Evolutionary conservation across 1,284 basidiomycete species (phyloP).

Genomic region (Mycena sp.): DNA sequence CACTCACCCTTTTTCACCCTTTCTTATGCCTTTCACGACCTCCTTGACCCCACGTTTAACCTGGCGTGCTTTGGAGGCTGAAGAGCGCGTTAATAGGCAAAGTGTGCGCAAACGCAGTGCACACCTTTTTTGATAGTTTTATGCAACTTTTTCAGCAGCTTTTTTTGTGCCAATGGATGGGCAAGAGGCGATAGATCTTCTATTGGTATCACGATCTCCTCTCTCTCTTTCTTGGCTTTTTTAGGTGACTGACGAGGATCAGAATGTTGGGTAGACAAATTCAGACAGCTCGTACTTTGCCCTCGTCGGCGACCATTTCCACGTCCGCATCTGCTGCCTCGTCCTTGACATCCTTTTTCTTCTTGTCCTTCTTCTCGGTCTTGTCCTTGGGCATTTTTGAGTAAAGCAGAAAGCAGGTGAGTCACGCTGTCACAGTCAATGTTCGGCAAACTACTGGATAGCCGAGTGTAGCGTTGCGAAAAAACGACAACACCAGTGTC

Average conservation of each 20-base stretch:
- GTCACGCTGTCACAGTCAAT: neutral
- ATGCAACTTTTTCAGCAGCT: conserved; percentile 91
- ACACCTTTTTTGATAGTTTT: conserved; percentile 92
- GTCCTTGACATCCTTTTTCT: conserved; percentile 50
- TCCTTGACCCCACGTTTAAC: conserved; percentile 97
- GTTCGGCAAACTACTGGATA: too few species aligned
- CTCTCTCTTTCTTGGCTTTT: conserved; percentile 60
- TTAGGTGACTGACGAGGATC: conserved; percentile 64
- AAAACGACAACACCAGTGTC: too few species aligned
- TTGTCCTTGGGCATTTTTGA: conserved; percentile 71
- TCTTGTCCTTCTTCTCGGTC: conserved; percentile 74
- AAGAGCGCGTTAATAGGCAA: neutral
- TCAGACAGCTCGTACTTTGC: conserved; percentile 49
- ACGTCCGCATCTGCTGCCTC: conserved; percentile 55
- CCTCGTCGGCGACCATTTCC: conserved; percentile 55
- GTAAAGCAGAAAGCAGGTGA: neutral
- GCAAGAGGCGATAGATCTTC: conserved; percentile 93
- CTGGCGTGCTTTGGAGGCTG: conserved; percentile 91
- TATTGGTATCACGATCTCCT: conserved; percentile 74
- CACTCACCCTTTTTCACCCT: conserved; percentile 92
- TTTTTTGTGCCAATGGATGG: conserved; percentile 89
- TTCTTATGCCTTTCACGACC: conserved; percentile 94
- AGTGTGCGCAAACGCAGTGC: neutral
- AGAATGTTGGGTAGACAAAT: too few species aligned
- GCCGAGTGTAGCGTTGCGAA: too few species aligned